A percentile compares a stretch with the other conserved stretches of the same genome.
Conservation (phyloP, 129 eudicot genomes). For the Flaveria ramosissima region DNA sequence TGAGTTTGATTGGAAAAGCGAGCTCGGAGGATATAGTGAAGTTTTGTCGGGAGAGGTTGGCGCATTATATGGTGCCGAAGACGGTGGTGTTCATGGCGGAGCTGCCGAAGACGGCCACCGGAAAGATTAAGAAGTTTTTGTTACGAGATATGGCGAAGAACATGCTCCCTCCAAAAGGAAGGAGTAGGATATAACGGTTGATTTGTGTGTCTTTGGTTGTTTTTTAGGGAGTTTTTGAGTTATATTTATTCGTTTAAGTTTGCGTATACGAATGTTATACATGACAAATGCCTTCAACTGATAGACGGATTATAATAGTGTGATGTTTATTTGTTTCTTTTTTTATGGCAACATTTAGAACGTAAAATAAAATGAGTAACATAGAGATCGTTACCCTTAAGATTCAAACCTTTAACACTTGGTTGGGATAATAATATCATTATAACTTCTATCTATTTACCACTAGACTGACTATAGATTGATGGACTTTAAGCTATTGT, state of each 20-base stretch:
- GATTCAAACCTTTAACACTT: no score
- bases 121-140: constrained; percentile 62
- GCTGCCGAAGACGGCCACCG: constrained; percentile 77
- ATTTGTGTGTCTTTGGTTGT: constrained; percentile 1
- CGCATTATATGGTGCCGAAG: constrained; percentile 80
- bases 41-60: constrained; percentile 54
- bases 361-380: no score
- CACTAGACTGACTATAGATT: no score
- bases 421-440: no score
- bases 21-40: constrained; percentile 39
- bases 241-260: not conserved
- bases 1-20: constrained; percentile 51
- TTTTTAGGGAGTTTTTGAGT: not conserved
- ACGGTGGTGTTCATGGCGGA: constrained; percentile 67
- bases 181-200: constrained; percentile 33
- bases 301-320: not conserved
- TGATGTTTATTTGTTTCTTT: not conserved
- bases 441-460: no score
- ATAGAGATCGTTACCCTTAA: no score
- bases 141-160: constrained; percentile 52
- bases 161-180: constrained; percentile 24
- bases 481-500: no score
- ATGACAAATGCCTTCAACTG: not conserved
- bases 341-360: no score
- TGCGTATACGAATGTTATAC: constrained; percentile 1